Base-by-base conservation (phyloP, 805 yeast genomes). In the Cyberlindnera saturnus region DNA sequence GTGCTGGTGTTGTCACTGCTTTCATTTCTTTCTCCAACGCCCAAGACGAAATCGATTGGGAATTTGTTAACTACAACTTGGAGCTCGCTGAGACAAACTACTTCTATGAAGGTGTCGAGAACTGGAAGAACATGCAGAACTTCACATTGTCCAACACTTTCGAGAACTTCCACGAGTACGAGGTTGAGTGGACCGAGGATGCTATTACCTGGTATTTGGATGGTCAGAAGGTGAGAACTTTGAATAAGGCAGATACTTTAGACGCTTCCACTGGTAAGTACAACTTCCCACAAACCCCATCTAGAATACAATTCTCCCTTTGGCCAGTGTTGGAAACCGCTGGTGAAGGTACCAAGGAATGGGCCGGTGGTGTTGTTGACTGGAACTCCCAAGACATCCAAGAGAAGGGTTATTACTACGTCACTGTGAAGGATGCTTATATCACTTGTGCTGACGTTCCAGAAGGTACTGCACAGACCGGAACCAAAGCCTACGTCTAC, bases 1-100 rank as follows among this genome's bases (percentile, higher is more conserved):
- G 73, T 26, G 71, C 65, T 7, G 97, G 97, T 71, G 96, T 90
- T 34, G 91, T 89, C 46, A 74, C 95, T 17, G 91, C 95, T 19
- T 78, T 82, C 56, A 87, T 89, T 64, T 64, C 87, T 38, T 82
- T 77, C 64, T 86, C 96, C 6, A 84, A 86, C 60, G 87, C 83
- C 32, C 80, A 84, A 70, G 97, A 90, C 69, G 97, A 90, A 73
- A 75, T 90, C 55, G 97, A 90, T 74, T 81, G 66, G 57, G 96
- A 90, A 69, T 82, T 80, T 52, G 82, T 88, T 50, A 96, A 97
- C 45, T 74, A 75, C 56, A 77, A 84, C 56, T 65, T 86, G 55
- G 72, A 73, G 29, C 60, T 65, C 19, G 86, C 81, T 2, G 90
- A 90, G 71, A 72, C 90, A 23, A 90, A 90, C 68, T 89, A 63